Percentiles rank a stretch among this genome's conserved stretches.
Conservation (phyloP, 2,329 filamentous ascomycete genomes). For the Alternaria sp. region DNA sequence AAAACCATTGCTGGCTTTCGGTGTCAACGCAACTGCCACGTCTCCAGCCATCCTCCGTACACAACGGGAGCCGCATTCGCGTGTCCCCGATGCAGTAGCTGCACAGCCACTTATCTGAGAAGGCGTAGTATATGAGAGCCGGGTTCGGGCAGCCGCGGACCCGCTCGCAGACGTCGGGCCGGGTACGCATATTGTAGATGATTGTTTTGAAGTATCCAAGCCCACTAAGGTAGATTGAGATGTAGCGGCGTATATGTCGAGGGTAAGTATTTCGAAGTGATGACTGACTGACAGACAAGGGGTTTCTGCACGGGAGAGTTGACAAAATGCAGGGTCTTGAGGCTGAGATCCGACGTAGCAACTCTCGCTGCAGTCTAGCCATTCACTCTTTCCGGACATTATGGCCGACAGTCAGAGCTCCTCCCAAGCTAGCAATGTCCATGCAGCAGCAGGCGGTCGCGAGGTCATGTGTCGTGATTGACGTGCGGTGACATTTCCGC, state of each 20-base stretch:
- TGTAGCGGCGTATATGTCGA: not conserved
- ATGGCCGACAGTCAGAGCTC: not conserved
- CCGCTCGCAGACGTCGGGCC: not conserved
- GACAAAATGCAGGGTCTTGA: not conserved
- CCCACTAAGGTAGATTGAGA: not conserved
- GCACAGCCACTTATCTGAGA: slow-evolving; percentile 5
- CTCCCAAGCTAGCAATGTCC: not conserved
- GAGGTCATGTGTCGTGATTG: not conserved
- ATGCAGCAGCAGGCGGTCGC: not conserved
- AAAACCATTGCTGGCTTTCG: slow-evolving; percentile 1
- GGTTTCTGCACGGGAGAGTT: not conserved
- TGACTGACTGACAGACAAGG: not conserved
- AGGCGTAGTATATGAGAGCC: not conserved
- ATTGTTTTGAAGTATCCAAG: not conserved
- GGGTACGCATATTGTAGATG: not conserved
- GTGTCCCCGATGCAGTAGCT: not conserved
- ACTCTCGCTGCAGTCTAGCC: not conserved
- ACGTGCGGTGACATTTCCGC: not conserved
- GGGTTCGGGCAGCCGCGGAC: not conserved
- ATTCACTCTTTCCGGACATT: not conserved
- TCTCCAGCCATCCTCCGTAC: not conserved
- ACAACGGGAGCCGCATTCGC: not conserved
- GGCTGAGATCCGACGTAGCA: not conserved
- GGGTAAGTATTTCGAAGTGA: not conserved
- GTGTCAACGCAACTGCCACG: not conserved